A percentile compares a stretch with the other conserved stretches of the same genome.
Evolutionary conservation across 1,139 yeast genomes (phyloP).

Genomic region (Pneumocystis jirovecii): DNA sequence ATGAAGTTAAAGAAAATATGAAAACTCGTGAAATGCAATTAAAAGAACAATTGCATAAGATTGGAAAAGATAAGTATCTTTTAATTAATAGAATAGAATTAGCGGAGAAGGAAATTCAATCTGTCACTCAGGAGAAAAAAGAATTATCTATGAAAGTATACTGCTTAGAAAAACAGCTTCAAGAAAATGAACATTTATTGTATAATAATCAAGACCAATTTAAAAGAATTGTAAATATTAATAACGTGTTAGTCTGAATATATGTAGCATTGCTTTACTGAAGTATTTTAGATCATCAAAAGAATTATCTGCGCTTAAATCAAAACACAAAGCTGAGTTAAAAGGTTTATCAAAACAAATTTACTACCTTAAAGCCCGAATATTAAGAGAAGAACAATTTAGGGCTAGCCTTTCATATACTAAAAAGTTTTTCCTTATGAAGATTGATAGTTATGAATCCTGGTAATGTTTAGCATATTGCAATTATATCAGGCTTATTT

Average conservation of each 20-base stretch:
- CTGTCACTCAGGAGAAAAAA: neutral
- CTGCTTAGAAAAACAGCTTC: slow-evolving; percentile 1
- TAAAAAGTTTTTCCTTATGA: slow-evolving; percentile 16
- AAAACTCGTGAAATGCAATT: neutral
- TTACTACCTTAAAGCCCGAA: slow-evolving; percentile 13
- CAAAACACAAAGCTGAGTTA: slow-evolving; percentile 13
- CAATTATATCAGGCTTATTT: neutral
- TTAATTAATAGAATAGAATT: neutral
- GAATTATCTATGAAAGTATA: neutral
- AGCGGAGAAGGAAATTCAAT: neutral
- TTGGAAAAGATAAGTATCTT: neutral
- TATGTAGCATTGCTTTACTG: neutral
- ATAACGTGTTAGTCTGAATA: neutral
- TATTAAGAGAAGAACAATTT: slow-evolving; percentile 12
- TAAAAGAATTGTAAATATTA: neutral
- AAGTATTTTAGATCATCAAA: neutral
- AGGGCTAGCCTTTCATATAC: slow-evolving; percentile 14
- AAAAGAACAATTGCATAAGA: neutral
- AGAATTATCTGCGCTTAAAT: slow-evolving; percentile 1
- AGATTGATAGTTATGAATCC: slow-evolving; percentile 16
- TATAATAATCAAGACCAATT: slow-evolving; percentile 1
- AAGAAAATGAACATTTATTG: neutral
- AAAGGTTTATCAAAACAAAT: slow-evolving; percentile 14
- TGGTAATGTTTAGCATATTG: slow-evolving; percentile 10
- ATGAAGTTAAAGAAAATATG: neutral